A percentile compares a stretch with the other conserved stretches of the same genome.
Evolutionary conservation across 179 eudicot species (phyloP).

Genomic region (Dionaea muscipula): DNA sequence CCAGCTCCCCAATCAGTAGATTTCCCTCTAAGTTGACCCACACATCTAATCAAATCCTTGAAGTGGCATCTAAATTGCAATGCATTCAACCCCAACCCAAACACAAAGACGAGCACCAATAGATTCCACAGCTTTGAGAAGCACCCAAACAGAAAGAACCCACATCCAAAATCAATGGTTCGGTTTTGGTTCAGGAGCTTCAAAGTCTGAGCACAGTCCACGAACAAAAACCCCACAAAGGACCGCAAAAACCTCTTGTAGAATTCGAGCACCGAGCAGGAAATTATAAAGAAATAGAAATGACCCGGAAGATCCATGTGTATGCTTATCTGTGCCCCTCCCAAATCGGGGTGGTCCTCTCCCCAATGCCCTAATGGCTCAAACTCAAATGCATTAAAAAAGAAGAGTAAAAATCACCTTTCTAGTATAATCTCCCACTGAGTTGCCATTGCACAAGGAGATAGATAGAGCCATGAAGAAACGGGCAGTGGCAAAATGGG

Average conservation of each 20-base stretch:
- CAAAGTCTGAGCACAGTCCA: slow-evolving; percentile 44
- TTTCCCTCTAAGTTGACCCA: slow-evolving; percentile 17
- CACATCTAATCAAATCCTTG: slow-evolving; percentile 16
- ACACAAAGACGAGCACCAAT: slow-evolving; percentile 25
- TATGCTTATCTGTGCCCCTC: neutral
- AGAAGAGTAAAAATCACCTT: too few relatives aligned
- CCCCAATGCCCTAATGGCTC: neutral
- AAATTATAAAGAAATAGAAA: slow-evolving; percentile 17
- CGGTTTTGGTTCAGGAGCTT: slow-evolving; percentile 24
- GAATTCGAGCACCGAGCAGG: slow-evolving; percentile 29
- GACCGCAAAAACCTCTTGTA: slow-evolving; percentile 20
- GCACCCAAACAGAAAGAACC: slow-evolving; percentile 36
- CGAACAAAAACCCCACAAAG: slow-evolving; percentile 19
- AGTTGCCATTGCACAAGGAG: too few relatives aligned
- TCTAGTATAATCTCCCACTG: too few relatives aligned
- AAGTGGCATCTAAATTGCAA: slow-evolving; percentile 22
- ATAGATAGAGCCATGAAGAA: too few relatives aligned
- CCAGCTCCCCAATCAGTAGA: slow-evolving; percentile 19
- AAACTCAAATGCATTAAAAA: neutral
- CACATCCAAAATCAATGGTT: slow-evolving; percentile 39
- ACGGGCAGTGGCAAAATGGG: too few relatives aligned
- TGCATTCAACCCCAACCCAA: slow-evolving; percentile 31
- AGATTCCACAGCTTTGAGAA: slow-evolving; percentile 23
- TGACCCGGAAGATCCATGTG: slow-evolving; percentile 24
- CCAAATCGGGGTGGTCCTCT: neutral